A percentile compares a stretch with the other conserved stretches of the same genome.
Conservation (phyloP, 2,329 filamentous ascomycete species). For the Exophiala sp. region DNA sequence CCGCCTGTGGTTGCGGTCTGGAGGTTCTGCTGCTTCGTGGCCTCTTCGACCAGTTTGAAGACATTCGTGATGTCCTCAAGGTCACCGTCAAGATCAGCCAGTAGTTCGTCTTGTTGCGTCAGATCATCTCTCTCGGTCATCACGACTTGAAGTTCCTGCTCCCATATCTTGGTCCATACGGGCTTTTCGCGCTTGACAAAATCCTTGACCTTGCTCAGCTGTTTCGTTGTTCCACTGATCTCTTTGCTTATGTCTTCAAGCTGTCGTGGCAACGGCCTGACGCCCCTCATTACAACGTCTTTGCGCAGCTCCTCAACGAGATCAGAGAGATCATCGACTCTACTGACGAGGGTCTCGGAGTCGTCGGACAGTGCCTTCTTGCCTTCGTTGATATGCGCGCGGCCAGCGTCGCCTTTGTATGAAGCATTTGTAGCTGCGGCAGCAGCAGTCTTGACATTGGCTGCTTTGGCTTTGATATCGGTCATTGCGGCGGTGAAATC, state of each 20-base stretch:
- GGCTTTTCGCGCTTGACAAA: constrained; percentile 90
- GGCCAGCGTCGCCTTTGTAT: constrained; percentile 73
- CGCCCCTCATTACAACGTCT: constrained; percentile 89
- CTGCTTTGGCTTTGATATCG: constrained; percentile 74
- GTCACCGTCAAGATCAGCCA: constrained; percentile 88
- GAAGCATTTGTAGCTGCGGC: constrained; percentile 67
- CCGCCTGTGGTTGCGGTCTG: constrained; percentile 49
- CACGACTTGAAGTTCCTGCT: constrained; percentile 92
- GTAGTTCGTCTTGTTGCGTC: constrained; percentile 92
- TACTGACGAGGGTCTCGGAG: constrained; percentile 83
- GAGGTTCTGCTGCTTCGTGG: constrained; percentile 91
- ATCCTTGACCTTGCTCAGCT: constrained; percentile 91
- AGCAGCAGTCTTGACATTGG: constrained; percentile 72
- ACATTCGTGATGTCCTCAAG: constrained; percentile 91
- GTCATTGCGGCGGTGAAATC: constrained; percentile 88
- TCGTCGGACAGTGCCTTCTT: constrained; percentile 84
- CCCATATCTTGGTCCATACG: constrained; percentile 98
- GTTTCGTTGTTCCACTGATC: constrained; percentile 73
- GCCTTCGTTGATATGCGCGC: constrained; percentile 77
- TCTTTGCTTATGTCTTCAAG: constrained; percentile 87
- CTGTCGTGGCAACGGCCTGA: constrained; percentile 84
- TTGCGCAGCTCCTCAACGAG: constrained; percentile 94
- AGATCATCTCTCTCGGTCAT: constrained; percentile 94
- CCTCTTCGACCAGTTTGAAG: constrained; percentile 91
- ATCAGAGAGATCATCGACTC: constrained; percentile 96